Conservation (phyloP, 345 rosid species). For the Aegle marmelos region DNA sequence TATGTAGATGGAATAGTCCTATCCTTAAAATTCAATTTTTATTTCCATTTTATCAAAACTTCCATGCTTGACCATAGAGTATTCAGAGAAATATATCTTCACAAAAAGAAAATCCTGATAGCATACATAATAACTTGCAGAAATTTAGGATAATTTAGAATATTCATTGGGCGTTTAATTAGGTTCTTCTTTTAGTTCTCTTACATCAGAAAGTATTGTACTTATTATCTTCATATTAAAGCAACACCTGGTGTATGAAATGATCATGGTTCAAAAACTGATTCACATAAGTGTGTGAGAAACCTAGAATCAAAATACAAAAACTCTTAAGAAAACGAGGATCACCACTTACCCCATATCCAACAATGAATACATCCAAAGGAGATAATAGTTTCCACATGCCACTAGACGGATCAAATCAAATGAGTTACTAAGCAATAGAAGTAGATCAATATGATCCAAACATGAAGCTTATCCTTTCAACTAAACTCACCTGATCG, state of each 20-base stretch:
- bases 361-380: slow-evolving; percentile 78
- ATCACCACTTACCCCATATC: slow-evolving; percentile 77
- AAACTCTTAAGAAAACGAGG: not conserved
- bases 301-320: not conserved
- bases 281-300: not conserved
- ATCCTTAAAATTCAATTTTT: not conserved
- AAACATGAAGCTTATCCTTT: not conserved
- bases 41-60: not conserved
- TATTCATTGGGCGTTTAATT: not conserved
- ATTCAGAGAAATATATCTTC: not conserved
- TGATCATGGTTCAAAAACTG: not conserved
- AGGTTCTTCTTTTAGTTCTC: not conserved
- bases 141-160: not conserved
- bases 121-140: not conserved
- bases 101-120: not conserved
- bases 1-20: too few species aligned
- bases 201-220: not conserved
- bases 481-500: slow-evolving; percentile 55
- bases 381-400: slow-evolving; percentile 79
- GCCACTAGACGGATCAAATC: slow-evolving; percentile 48
- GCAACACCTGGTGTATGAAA: not conserved
- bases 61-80: not conserved
- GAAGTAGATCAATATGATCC: not conserved
- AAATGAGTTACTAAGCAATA: slow-evolving; percentile 4
- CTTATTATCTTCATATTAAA: not conserved